A percentile compares a stretch with the other conserved stretches of the same genome.
Evolutionary conservation across 2,329 filamentous ascomycete species (phyloP).

Genomic region (Beauveria varroae): DNA sequence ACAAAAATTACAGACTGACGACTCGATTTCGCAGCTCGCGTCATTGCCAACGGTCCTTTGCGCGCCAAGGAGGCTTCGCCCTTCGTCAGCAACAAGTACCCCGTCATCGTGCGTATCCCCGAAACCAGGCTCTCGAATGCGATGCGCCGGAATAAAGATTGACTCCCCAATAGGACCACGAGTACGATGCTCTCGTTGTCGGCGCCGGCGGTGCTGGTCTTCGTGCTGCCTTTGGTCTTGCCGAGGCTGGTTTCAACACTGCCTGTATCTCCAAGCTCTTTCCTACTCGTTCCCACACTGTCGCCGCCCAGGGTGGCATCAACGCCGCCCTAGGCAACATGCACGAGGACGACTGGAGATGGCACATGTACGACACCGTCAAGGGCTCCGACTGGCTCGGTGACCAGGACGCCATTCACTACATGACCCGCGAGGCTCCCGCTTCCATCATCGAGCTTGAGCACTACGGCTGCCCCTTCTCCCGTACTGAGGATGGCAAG

Average conservation of each 20-base stretch:
- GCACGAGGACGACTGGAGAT: conserved; percentile 97
- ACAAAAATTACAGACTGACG: not conserved
- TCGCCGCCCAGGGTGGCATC: conserved; percentile 76
- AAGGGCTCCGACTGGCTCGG: conserved; percentile 97
- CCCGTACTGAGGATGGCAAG: conserved; percentile 89
- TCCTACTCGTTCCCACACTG: conserved; percentile 78
- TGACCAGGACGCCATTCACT: conserved; percentile 96
- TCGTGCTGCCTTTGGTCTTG: conserved; percentile 76
- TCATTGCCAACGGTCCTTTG: conserved; percentile 78
- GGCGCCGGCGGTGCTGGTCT: conserved; percentile 77
- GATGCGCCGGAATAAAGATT: not conserved
- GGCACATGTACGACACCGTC: conserved; percentile 99
- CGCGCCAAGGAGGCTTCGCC: conserved; percentile 90
- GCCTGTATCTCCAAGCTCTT: conserved; percentile 84
- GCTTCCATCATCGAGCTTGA: conserved; percentile 90
- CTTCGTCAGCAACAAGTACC: conserved; percentile 83
- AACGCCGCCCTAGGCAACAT: conserved; percentile 89
- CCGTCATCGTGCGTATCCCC: conserved; percentile 68
- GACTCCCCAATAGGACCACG: conserved; percentile 63
- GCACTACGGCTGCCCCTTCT: conserved; percentile 96
- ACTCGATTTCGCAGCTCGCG: conserved; percentile 52
- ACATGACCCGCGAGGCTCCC: conserved; percentile 94
- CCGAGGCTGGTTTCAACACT: conserved; percentile 83
- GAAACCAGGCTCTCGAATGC: not conserved
- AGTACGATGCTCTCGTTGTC: conserved; percentile 96